These are phyloP conservation scores for Fusarium pseudoanthophilum DNA, from an alignment of 2,329 filamentous ascomycete genomes.

Conservation along the genomic window DNA sequence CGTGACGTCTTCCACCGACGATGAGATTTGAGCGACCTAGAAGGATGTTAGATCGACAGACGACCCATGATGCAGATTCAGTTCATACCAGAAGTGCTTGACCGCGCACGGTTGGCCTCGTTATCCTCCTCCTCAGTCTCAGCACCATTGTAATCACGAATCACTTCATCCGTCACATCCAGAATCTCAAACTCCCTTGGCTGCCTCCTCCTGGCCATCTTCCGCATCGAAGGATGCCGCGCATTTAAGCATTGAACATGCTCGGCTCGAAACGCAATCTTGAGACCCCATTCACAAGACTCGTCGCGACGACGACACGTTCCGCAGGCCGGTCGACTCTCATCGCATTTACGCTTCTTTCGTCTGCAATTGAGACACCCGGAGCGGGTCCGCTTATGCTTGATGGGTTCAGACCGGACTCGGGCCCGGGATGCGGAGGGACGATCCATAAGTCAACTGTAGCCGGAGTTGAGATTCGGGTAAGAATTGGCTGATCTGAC, in stretches of 20 bases:
- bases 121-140: conserved; percentile 39
- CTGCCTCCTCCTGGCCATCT: conserved; percentile 42
- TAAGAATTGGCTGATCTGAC: not conserved
- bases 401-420: conserved; percentile 23
- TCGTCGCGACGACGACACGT: conserved; percentile 49
- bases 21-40: conserved; percentile 1
- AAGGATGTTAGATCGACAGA: not conserved
- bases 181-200: conserved; percentile 51
- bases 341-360: conserved; percentile 54
- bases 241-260: conserved; percentile 49
- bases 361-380: conserved; percentile 53
- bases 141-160: conserved; percentile 49
- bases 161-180: conserved; percentile 51
- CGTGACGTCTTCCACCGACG: not conserved
- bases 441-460: conserved; percentile 37
- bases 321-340: conserved; percentile 49
- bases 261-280: conserved; percentile 51
- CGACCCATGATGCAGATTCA: accelerated
- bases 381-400: conserved; percentile 50
- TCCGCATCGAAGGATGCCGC: conserved; percentile 50
- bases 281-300: conserved; percentile 52
- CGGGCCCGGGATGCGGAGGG: not conserved
- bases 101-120: not conserved
- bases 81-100: conserved; percentile 11
- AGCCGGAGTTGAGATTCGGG: conserved; percentile 18